Evolutionary conservation across 805 yeast species (phyloP), one percentile per base, ranked within the genome.

Genomic region (Starmerella floricola): DNA sequence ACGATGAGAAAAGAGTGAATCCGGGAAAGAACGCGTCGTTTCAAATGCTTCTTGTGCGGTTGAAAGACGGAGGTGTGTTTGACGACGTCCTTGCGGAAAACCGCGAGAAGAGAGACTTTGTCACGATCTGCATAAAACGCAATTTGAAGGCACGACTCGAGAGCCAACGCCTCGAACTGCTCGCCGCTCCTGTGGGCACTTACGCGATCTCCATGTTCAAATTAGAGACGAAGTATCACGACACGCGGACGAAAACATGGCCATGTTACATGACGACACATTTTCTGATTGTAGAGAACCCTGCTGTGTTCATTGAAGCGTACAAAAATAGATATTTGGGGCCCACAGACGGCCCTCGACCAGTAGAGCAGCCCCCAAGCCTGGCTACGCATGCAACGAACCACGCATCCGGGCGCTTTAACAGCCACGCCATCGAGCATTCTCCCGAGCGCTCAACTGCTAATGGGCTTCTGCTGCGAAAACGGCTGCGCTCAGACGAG

Each of bases 221-320:
- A 13, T 35, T 38, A 4, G 35, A 38, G 11, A 31, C 27, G 21
- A 13, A 13, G 30, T 38, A 13, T 15, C 29, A 34, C 18, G 31
- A 21, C 23, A 6, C 6, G 3, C 10, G 19, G 20, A 19, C 27
- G 13, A 17, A 17, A 8, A 28, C 15, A 21, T 38, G 41, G 41
- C 20, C 33, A 15, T 34, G 41, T n/a, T 38, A 38, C 30, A 38
- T 38, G 41, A 31, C 36, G 15, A 28, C 41, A 8, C 29, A 38
- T 11, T 15, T n/a, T 6, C 8, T 18, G 6, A 5, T 5, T 2
- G 37, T 41, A 3, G 18, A 6, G 6, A 15, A 24, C 21, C 24
- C 30, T 6, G 30, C 34, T 5, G 19, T 11, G 12, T n/a, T 21
- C 34, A 20, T 34, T 5, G 32, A 23, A 12, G 31, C 36, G 8